Conservation (phyloP, 306 rosid genomes). For the Prunus armeniaca region DNA sequence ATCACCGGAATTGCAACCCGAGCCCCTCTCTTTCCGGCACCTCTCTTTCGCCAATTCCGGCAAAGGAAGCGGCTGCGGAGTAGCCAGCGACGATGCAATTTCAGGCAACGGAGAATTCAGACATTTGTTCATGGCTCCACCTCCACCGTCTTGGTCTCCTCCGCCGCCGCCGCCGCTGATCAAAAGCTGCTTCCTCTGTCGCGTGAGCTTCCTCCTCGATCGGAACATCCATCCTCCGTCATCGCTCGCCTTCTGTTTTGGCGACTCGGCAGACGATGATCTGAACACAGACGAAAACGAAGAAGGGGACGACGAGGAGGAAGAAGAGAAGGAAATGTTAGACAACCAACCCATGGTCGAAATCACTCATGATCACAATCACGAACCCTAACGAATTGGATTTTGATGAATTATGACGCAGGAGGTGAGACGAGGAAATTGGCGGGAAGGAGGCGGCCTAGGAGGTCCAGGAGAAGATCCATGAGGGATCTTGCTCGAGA, state of each 20-base stretch:
- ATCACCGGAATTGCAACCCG: conserved; percentile 15
- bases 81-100: conserved; percentile 9
- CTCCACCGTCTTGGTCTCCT: conserved; percentile 2
- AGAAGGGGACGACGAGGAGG: conserved; percentile 28
- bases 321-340: conserved; percentile 44
- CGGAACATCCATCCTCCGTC: conserved; percentile 47
- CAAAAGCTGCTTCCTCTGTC: conserved; percentile 39
- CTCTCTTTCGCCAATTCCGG: conserved; percentile 43
- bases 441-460: background rate
- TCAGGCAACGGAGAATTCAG: conserved; percentile 3
- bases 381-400: background rate
- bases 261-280: conserved; percentile 17
- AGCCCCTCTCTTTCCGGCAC: conserved; percentile 25
- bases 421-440: background rate
- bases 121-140: conserved; percentile 15
- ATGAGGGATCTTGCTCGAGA: background rate
- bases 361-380: background rate
- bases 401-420: background rate
- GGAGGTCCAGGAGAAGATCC: conserved; percentile 9
- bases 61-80: conserved; percentile 80
- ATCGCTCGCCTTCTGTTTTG: conserved; percentile 17
- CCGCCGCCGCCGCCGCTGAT: background rate
- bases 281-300: conserved; percentile 18
- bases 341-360: conserved; percentile 75
- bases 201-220: conserved; percentile 23